These are phyloP conservation scores for Gaultheria prostrata DNA, from an alignment of 148 eudicot species.

Conservation along the genomic window DNA sequence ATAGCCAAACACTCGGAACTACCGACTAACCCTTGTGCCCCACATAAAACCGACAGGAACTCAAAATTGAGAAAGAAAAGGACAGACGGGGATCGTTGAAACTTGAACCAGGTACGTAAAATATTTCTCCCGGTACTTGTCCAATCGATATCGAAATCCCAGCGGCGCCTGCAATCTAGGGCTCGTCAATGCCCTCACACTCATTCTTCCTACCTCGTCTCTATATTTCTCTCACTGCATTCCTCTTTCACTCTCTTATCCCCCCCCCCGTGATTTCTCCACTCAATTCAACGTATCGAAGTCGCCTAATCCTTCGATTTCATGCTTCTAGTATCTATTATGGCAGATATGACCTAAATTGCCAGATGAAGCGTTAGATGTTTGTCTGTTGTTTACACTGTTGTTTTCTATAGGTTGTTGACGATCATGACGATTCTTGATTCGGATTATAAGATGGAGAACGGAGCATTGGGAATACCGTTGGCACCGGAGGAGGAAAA, in stretches of 20 bases:
- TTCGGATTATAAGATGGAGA: constrained; percentile 39
- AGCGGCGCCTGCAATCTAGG: constrained; percentile 7
- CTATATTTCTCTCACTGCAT: background rate
- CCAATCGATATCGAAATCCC: background rate
- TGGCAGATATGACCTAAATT: background rate
- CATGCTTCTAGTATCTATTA: background rate
- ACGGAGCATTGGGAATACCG: constrained; percentile 46
- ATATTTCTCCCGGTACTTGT: background rate
- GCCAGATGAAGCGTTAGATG: background rate
- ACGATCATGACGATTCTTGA: constrained; percentile 55
- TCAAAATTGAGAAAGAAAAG: background rate
- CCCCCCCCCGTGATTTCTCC: background rate
- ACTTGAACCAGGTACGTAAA: background rate
- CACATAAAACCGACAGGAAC: background rate
- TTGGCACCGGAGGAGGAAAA: constrained; percentile 61
- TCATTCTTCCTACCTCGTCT: background rate
- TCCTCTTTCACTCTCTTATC: background rate
- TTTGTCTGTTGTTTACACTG: background rate
- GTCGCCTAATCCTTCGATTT: background rate
- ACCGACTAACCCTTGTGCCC: no score
- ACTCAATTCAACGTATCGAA: background rate
- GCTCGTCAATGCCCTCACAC: background rate
- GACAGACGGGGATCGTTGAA: background rate
- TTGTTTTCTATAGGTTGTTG: background rate
- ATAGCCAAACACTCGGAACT: no score